Base-by-base conservation (phyloP, 805 yeast genomes). In the Komagataella phaffii region DNA sequence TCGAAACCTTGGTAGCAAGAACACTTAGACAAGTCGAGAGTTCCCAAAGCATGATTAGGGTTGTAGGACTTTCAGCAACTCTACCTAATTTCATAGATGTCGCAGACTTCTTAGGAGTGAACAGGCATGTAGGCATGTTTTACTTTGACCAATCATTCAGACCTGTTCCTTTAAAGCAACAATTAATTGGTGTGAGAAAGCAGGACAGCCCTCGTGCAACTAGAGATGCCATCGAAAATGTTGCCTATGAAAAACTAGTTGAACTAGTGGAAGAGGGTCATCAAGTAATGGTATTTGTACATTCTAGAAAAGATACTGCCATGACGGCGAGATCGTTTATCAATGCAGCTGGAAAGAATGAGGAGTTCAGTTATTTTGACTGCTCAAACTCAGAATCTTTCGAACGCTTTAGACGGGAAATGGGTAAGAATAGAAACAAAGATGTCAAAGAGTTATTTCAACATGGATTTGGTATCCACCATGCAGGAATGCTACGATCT, bases 11-110 rank as follows among this genome's bases (percentile, higher is more conserved):
- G 50, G 96, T 90, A 3, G 96, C 97, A 0, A 79, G 98, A 67
- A 93, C 99, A 0, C 73, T 90, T 54, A 73, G 99, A 53, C 97
- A 90, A 61, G 98, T 93, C 3, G 99, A 93, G 63, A 80, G 95
- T 54, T 79, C 95, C 0, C 99, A 93, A 63, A 82, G 87, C 50
- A 83, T 90, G 90, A 90, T 91, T 56, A 72, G 97, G 58, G 88
- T 91, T n/a, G 81, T 89, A 24, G 98, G 97, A 57, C 70, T 90
- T 47, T 88, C 96, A 14, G 98, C 98, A 1, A 90, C 98, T 0
- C 72, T 90, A 50, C 98, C 98, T 0, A 90, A 90, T 60, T 90
- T 77, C 56, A 73, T 85, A 56, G 97, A 90, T 66, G 99, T 93
- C 2, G 96, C 98, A 0, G 97, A 91, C 60, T 93, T 93, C 59